Conservation (phyloP, 1,284 basidiomycete genomes). For the Malassezia furfur region DNA sequence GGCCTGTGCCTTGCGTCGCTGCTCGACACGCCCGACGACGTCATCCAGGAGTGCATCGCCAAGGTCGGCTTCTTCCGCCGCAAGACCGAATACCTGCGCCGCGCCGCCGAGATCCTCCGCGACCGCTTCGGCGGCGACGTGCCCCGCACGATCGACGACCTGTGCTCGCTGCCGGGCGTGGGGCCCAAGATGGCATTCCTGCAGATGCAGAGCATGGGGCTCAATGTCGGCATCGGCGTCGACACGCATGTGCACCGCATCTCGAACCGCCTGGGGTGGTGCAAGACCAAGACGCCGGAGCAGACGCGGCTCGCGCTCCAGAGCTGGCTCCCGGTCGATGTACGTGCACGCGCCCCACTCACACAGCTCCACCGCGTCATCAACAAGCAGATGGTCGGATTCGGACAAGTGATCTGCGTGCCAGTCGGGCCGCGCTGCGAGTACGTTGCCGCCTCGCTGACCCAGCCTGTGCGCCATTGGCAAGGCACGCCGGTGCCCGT, state of each 20-base stretch:
- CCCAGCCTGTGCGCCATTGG: conserved; percentile 29
- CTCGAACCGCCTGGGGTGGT: conserved; percentile 85
- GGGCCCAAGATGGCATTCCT: conserved; percentile 49
- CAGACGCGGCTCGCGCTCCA: conserved; percentile 55
- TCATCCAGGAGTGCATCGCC: conserved; percentile 64
- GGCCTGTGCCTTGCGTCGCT: conserved; percentile 67
- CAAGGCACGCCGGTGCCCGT: conserved; percentile 28
- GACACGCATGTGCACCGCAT: conserved; percentile 93
- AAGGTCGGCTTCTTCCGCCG: conserved; percentile 89
- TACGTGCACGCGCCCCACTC: conserved; percentile 1
- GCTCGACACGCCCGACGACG: conserved; percentile 57
- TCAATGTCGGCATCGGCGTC: conserved; percentile 88
- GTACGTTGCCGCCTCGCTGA: conserved; percentile 51
- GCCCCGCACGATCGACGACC: conserved; percentile 32
- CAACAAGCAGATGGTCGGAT: conserved; percentile 43
- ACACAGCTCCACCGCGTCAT: conserved; percentile 27
- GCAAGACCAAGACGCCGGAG: conserved; percentile 77
- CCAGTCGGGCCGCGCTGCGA: conserved; percentile 75
- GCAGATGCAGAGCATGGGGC: conserved; percentile 71
- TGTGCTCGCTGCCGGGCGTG: conserved; percentile 41
- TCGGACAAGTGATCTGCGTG: conserved; percentile 68
- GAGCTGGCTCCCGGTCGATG: conserved; percentile 35
- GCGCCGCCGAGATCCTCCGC: conserved; percentile 24
- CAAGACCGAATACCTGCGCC: conserved; percentile 57
- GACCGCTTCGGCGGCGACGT: conserved; percentile 33